These are phyloP conservation scores for Zygosaccharomyces pseudobailii DNA, from an alignment of 1,139 yeast genomes.

Conservation along the genomic window DNA sequence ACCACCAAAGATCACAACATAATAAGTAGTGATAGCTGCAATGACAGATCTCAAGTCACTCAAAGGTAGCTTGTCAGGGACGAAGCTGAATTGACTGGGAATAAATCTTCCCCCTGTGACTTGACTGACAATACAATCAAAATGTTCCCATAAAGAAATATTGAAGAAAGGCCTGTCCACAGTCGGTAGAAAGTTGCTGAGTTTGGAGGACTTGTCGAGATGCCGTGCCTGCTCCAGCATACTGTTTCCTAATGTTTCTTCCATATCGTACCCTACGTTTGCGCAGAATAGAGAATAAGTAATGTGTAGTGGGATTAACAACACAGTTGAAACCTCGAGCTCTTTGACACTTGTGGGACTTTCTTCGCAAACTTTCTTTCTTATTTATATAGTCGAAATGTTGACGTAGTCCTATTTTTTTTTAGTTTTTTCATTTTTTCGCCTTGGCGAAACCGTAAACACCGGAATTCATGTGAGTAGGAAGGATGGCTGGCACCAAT, in stretches of 20 bases:
- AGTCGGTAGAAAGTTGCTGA: constrained; percentile 35
- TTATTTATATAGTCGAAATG: not conserved
- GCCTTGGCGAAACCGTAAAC: not conserved
- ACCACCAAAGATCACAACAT: constrained; percentile 69
- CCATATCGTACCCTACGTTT: not conserved
- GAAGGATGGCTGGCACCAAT: not conserved
- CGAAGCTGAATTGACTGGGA: constrained; percentile 58
- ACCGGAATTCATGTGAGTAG: not conserved
- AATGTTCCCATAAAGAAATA: constrained; percentile 55
- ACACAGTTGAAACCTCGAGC: not conserved
- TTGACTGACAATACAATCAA: constrained; percentile 44
- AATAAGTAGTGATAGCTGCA: constrained; percentile 55
- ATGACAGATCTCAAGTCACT: constrained; percentile 61
- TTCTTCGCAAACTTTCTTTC: not conserved
- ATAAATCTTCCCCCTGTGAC: constrained; percentile 49
- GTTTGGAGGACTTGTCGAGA: constrained; percentile 7
- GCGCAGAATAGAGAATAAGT: not conserved
- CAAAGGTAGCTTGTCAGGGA: constrained; percentile 51
- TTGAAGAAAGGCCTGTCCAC: constrained; percentile 61
- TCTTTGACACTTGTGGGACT: not conserved
- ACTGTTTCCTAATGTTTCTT: not conserved
- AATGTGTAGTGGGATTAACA: not conserved
- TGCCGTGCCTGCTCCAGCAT: constrained; percentile 1
- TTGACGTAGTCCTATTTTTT: not conserved
- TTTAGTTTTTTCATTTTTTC: not conserved